Evolutionary conservation across 352 stramenopile genomes (phyloP).

Genomic region (Pythium dissimile): DNA sequence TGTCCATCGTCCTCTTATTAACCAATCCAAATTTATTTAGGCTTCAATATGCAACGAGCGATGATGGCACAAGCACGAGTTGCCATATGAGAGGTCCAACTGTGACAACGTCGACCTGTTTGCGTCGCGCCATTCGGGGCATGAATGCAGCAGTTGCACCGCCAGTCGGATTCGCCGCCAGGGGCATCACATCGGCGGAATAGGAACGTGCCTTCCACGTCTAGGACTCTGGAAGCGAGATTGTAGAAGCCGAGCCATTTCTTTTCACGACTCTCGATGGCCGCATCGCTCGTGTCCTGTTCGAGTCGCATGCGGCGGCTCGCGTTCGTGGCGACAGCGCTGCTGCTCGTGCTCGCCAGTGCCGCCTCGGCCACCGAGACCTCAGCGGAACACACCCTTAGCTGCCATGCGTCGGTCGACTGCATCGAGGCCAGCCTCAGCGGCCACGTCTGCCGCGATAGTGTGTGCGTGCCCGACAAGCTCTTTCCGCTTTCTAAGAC

Average conservation of each 20-base stretch:
- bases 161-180: background rate
- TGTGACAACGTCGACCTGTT: constrained; percentile 15
- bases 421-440: constrained; percentile 39
- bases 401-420: constrained; percentile 45
- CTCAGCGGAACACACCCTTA: background rate
- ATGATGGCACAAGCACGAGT: background rate
- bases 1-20: background rate
- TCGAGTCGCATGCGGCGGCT: too few species aligned
- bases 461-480: constrained; percentile 45
- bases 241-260: background rate
- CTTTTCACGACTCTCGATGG: background rate
- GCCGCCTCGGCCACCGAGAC: background rate
- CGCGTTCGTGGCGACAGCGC: background rate
- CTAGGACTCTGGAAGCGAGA: background rate
- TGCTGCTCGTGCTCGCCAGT: constrained; percentile 3
- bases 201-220: constrained; percentile 9
- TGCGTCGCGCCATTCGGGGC: constrained; percentile 20
- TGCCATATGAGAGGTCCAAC: constrained; percentile 4
- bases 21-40: background rate
- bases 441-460: constrained; percentile 39
- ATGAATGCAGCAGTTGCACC: constrained; percentile 2
- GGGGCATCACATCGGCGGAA: constrained; percentile 17
- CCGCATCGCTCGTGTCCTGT: too few species aligned
- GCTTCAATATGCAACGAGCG: background rate
- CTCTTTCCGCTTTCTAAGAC: constrained; percentile 56